Evolutionary conservation across 1,284 basidiomycete genomes (phyloP).

Genomic region (Sporisorium scitamineum): DNA sequence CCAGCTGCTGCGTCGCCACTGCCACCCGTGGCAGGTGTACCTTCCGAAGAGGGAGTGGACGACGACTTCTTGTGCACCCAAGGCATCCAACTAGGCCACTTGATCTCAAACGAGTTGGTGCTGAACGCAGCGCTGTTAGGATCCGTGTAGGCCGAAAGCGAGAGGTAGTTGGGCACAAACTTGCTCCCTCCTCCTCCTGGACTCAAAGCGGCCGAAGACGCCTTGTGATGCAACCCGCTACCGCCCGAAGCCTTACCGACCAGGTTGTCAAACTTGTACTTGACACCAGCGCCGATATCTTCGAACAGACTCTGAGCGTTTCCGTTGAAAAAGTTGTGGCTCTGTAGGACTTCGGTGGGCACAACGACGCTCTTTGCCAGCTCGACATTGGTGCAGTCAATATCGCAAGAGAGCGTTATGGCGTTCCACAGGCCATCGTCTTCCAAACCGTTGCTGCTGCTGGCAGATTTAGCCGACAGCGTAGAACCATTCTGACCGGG

Average conservation of each 20-base stretch:
- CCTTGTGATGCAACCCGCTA: constrained; percentile 15
- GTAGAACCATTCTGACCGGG: constrained; percentile 27
- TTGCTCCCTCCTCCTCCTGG: constrained; percentile 10
- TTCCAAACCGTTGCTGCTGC: constrained; percentile 17
- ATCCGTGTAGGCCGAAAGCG: constrained; percentile 42
- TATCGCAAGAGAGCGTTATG: constrained; percentile 51
- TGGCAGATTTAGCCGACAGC: constrained; percentile 15
- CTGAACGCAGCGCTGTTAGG: constrained; percentile 24
- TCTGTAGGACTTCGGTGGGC: constrained; percentile 48
- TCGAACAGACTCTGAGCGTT: constrained; percentile 46
- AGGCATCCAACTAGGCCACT: constrained; percentile 63
- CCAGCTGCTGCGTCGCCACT: constrained; percentile 6
- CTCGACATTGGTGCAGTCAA: constrained; percentile 45
- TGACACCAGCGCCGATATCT: constrained; percentile 51
- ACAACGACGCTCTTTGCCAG: constrained; percentile 53
- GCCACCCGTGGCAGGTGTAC: neutral
- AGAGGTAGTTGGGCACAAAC: constrained; percentile 34
- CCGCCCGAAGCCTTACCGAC: constrained; percentile 6
- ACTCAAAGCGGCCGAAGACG: constrained; percentile 4
- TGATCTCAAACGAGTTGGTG: constrained; percentile 30
- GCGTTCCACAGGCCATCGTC: constrained; percentile 62
- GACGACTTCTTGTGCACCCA: constrained; percentile 38
- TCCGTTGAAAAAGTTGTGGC: constrained; percentile 56
- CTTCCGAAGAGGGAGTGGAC: neutral
- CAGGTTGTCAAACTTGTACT: constrained; percentile 56